Base-by-base conservation (phyloP, 2,329 filamentous ascomycete genomes). In the Arthrobotrys sphaeroides region DNA sequence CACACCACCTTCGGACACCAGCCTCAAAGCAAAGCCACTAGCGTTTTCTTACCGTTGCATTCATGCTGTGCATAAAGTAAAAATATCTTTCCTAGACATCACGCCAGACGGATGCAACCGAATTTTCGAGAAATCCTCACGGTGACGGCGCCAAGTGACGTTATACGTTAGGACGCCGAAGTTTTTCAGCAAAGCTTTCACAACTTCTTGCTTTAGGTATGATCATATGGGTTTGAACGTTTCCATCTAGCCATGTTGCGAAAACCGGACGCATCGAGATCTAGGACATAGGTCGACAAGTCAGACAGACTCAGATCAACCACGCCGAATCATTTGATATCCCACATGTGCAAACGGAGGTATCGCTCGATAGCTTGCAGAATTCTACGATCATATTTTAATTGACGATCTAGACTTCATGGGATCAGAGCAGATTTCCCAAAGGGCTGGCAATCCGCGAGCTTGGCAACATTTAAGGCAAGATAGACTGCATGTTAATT, bases 1-100 rank as follows among this genome's bases (percentile, higher is more conserved):
- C 4, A 31, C 40, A 53, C 42, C 67, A 57, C 59, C 59, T 65
- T 72, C 47, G n/a, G n/a, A n/a, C n/a, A n/a, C 33, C 26, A 72
- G 47, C 67, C 49, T 43, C 59, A 38, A 36, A 53, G 10, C 38
- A 28, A 55, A 55, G 51, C 51, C 51, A 55, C 53, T 24, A 28
- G 28, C 28, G 20, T 55, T 55, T 55, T 28, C 28, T 38, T n/a
- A 20, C 49, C 28, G 28, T 55, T 36, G 49, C 28, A 38, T 55
- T 53, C 18, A 31, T 53, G 47, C 16, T 53, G 47, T 36, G 47
- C 47, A 53, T n/a, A 13, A 55, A n/a, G 51, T 55, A 55, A 55
- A 55, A 55, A 55, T 55, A 55, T 55, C 51, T 38, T n/a, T 38
- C 31, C 18, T 38, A 10, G 31, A 38, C n/a, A 36, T 55, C 51